Base-by-base conservation (phyloP, 176 grass and related monocot genomes). In the Oryza coarctata region DNA sequence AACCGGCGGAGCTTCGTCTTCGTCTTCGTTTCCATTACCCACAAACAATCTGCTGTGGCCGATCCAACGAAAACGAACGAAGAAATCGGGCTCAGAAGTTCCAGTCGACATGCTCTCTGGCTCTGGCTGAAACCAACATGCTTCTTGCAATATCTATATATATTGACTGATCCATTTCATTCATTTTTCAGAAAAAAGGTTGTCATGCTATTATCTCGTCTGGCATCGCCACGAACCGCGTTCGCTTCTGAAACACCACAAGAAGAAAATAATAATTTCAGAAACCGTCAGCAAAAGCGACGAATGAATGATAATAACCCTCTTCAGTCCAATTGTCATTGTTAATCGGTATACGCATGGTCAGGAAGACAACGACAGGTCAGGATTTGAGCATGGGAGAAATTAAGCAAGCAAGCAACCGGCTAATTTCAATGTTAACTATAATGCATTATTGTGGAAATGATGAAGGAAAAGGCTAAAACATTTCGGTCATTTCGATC, bases 151-250 rank as follows among this genome's bases (percentile, higher is more conserved):
- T n/a, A n/a, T 44, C 3, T 44, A 44, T 44, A 52, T 55, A 47
- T 55, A 25, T 49, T 55, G 50, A 47, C 49, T 4, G 47, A 33
- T 69, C 6, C 1, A 20, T 40, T 66, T n/a, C 20, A 58, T 49
- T 6, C 43, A 45, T 45, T 14, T 45, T 40, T 38, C 26, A 17
- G 66, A 44, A 0, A 62, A 20, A 22, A 5, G 20, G 20, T 0
- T 55, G 14, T 93, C 91, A 91, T 6, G 87, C 87, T 82, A 96
- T 91, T 49, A 91, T 89, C 89, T 91, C 91, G 7, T 95, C 93
- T 75, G 94, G 91, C 63, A 93, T 49, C 55, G 86, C 89, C 32
- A 87, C 73, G 69, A 97, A 97, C 65, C 94, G 90, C 58, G 94
- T 89, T 65, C 70, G 89, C 84, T 88, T 97, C 94, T 97, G 89